Evolutionary conservation across 768 basidiomycete genomes (phyloP).

Genomic region (Heimioporus sp.): DNA sequence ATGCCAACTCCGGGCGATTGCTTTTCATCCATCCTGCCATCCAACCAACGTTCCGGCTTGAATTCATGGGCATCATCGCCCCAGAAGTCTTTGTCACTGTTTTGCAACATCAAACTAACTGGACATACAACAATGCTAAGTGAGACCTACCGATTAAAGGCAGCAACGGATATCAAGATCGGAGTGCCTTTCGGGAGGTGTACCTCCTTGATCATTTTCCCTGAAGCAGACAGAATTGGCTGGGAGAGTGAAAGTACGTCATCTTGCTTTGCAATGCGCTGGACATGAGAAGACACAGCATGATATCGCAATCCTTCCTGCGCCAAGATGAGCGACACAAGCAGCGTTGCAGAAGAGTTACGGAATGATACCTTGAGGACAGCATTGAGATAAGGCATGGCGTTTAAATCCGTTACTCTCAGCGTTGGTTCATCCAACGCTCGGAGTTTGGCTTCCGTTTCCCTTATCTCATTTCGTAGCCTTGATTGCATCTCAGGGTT

Average conservation of each 20-base stretch:
- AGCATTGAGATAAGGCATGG: slow-evolving; percentile 45
- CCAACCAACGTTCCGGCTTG: slow-evolving; percentile 10
- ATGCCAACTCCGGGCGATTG: slow-evolving; percentile 11
- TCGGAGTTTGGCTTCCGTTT: no score
- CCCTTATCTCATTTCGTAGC: no score
- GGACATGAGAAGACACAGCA: slow-evolving; percentile 46
- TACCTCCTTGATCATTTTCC: slow-evolving; percentile 40
- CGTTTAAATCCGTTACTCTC: slow-evolving; percentile 40
- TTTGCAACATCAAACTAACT: no score
- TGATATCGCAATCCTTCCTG: slow-evolving; percentile 47
- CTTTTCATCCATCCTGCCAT: not conserved
- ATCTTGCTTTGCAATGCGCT: slow-evolving; percentile 48
- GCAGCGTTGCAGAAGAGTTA: not conserved
- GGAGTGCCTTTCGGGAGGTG: slow-evolving; percentile 50
- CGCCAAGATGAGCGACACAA: slow-evolving; percentile 6
- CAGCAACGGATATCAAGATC: slow-evolving; percentile 47
- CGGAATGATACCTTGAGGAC: slow-evolving; percentile 29
- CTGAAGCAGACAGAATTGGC: slow-evolving; percentile 45
- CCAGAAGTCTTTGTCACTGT: slow-evolving; percentile 21
- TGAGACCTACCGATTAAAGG: slow-evolving; percentile 50
- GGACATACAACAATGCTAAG: not conserved
- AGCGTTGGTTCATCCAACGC: no score
- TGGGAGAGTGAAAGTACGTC: slow-evolving; percentile 57
- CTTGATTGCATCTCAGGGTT: no score
- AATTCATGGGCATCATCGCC: slow-evolving; percentile 24